A percentile compares a stretch with the other conserved stretches of the same genome.
These are phyloP conservation scores for Rhizophagus sp. DNA, from an alignment of 192 early-diverging fungal species.

Conservation along the genomic window DNA sequence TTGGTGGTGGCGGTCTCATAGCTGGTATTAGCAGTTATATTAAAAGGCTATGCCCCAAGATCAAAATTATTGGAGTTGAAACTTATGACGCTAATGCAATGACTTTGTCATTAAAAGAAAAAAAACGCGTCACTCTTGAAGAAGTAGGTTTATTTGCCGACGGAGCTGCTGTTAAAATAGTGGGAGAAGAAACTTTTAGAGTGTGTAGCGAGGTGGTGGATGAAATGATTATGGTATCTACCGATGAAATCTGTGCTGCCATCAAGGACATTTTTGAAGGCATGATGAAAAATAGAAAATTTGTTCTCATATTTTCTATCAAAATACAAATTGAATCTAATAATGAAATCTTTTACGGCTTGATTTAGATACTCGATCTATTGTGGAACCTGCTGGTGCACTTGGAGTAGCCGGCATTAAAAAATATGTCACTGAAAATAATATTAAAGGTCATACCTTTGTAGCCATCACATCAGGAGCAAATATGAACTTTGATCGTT, in stretches of 20 bases:
- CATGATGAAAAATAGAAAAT: neutral
- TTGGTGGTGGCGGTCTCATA: constrained; percentile 94
- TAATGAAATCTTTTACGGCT: neutral
- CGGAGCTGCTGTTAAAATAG: constrained; percentile 91
- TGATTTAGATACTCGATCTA: constrained; percentile 78
- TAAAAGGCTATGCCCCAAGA: constrained; percentile 84
- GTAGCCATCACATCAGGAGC: constrained; percentile 89
- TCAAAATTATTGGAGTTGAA: constrained; percentile 93
- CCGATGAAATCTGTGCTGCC: constrained; percentile 95
- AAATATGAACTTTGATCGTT: constrained; percentile 98
- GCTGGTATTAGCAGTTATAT: constrained; percentile 92
- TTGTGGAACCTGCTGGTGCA: constrained; percentile 96
- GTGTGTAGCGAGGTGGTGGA: constrained; percentile 80
- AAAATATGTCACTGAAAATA: constrained; percentile 65
- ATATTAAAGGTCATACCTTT: constrained; percentile 56
- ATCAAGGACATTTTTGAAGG: constrained; percentile 86
- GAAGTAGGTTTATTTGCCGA: constrained; percentile 97
- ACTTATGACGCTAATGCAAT: constrained; percentile 89
- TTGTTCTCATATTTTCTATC: neutral
- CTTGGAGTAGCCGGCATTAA: constrained; percentile 86
- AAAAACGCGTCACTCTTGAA: constrained; percentile 64
- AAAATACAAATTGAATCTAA: neutral
- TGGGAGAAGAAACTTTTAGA: constrained; percentile 88
- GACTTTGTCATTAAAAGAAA: constrained; percentile 70
- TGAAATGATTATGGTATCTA: constrained; percentile 88